Conservation (phyloP, 345 rosid genomes). For the Aquilaria sinensis region DNA sequence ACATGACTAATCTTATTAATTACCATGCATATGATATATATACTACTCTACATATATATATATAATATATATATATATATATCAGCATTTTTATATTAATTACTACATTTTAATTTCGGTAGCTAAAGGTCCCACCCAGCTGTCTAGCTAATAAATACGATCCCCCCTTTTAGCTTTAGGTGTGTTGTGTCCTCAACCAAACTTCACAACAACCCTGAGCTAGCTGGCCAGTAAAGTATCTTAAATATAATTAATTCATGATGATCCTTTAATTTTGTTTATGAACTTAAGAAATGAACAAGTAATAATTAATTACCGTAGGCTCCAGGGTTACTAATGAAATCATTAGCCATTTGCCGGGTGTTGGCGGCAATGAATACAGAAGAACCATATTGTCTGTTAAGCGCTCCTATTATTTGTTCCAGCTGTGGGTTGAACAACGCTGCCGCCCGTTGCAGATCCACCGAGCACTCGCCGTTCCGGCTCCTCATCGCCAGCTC, state of each 20-base stretch:
- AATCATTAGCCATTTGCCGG: conserved; percentile 18
- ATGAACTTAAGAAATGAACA: not conserved
- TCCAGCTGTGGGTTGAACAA: conserved; percentile 58
- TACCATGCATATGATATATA: no score
- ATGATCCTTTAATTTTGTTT: not conserved
- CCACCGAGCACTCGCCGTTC: conserved; percentile 47
- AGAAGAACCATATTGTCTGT: conserved; percentile 26
- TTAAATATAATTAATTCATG: not conserved
- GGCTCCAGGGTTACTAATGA: conserved; percentile 29
- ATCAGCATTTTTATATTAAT: no score
- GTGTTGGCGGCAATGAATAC: conserved; percentile 49
- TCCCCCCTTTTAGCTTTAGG: not conserved
- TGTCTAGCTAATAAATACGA: not conserved
- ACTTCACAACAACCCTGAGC: no score
- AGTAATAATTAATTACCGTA: conserved; percentile 22
- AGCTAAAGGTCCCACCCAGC: no score
- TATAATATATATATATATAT: no score
- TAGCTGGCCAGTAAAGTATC: not conserved
- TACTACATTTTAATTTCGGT: no score
- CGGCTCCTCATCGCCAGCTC: conserved; percentile 54
- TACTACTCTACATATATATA: no score
- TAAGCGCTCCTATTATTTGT: conserved; percentile 45
- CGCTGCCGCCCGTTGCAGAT: conserved; percentile 55
- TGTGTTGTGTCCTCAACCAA: no score
- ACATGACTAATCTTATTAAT: not conserved